Evolutionary conservation across 768 basidiomycete species (phyloP), one percentile per base, ranked within the genome.

Genomic region (Lactifluus volemus): DNA sequence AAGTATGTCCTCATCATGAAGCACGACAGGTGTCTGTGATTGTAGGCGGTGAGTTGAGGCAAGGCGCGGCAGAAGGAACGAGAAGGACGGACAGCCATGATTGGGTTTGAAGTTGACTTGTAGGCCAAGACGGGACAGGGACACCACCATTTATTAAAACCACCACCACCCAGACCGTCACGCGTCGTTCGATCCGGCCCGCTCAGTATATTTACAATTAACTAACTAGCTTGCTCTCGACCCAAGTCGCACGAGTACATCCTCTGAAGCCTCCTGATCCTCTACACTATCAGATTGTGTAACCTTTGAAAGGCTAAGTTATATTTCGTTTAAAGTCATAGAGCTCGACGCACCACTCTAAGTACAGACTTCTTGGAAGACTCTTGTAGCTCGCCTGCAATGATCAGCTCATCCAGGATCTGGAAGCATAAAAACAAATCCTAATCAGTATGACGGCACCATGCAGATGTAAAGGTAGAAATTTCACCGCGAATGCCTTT

Each of bases 371-470:
- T 81, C 76, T 88, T 93, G 19, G 89, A 93, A 0, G 93, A 87
- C 70, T 98, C 96, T 73, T 93, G 90, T 67, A 98, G 75, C 73
- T 98, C 96, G 47, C 96, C 96, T 12, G 91, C 87, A 34, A 97
- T 88, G 66, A 98, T 84, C 47, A 98, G 79, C 72, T 98, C 95
- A 69, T 98, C 96, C 41, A 98, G 76, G 60, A 98, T 84, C 88
- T 90, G 55, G 11, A 41, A 41, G 0, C 12, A 1, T 14, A 39
- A 60, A 25, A 36, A 29, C 5, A 58, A 58, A 19, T 21, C 41
- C n/a, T n/a, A 25, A 42, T 15, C 5, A n/a, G 17, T 15, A 30
- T 29, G 29, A 52, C 45, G 15, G 49, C 11, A 42, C 11, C 19
- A 12, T 30, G 4, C 3, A 54, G 36, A 15, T 9, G 25, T 51